These are phyloP conservation scores for Mortierella sp. DNA, from an alignment of 371 early-diverging fungal genomes.

Conservation along the genomic window DNA sequence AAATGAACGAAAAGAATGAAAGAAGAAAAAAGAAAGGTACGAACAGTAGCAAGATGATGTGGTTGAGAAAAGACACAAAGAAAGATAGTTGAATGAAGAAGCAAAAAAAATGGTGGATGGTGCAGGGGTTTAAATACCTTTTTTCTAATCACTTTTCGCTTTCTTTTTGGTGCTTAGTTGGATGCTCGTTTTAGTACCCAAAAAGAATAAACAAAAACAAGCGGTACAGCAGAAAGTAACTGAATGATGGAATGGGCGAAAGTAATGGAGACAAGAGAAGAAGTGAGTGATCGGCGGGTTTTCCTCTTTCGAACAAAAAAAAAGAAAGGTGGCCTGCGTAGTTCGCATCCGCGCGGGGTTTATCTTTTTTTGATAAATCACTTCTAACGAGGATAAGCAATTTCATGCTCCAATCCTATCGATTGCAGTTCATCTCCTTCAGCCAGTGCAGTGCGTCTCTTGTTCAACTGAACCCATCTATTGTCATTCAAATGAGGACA, in stretches of 20 bases:
- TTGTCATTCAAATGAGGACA: too few species aligned
- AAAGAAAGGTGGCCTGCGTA: too few species aligned
- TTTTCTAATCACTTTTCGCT: neutral
- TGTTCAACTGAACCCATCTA: too few species aligned
- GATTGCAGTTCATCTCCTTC: neutral
- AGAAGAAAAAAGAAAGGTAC: too few species aligned
- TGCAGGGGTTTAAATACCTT: neutral
- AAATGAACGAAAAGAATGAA: neutral
- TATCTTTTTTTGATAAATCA: neutral
- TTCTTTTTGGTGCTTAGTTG: neutral
- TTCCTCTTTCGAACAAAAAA: conserved; percentile 3
- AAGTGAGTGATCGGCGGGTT: neutral
- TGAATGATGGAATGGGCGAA: neutral
- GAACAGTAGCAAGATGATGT: neutral
- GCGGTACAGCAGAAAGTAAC: too few species aligned
- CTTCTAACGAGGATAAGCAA: neutral
- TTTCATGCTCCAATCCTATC: neutral
- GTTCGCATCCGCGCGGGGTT: neutral
- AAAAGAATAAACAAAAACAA: too few species aligned
- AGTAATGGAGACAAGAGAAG: neutral
- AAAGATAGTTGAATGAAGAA: neutral
- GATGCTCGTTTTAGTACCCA: too few species aligned
- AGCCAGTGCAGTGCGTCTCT: neutral
- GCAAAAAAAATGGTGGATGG: neutral
- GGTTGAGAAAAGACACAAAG: neutral